A percentile compares a stretch with the other conserved stretches of the same genome.
These are phyloP conservation scores for Neofusicoccum sp. DNA, from an alignment of 2,329 filamentous ascomycete genomes.

Conservation along the genomic window DNA sequence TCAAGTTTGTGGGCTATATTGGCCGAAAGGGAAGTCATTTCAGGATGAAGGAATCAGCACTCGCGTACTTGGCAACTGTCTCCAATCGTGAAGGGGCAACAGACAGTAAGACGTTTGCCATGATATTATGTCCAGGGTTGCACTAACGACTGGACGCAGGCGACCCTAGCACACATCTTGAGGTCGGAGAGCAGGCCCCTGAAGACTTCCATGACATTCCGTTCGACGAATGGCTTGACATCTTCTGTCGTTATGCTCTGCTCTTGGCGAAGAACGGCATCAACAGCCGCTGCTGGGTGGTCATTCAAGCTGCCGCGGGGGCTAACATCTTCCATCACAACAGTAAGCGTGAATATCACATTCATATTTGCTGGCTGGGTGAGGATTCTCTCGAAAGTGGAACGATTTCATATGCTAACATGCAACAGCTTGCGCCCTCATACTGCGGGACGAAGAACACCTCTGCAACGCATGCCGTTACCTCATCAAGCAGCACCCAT, in stretches of 20 bases:
- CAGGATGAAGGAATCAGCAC: conserved; percentile 17
- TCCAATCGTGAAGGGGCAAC: conserved; percentile 42
- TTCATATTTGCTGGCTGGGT: conserved; percentile 78
- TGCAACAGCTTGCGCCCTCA: conserved; percentile 72
- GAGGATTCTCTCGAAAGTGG: conserved; percentile 35
- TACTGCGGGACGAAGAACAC: conserved; percentile 75
- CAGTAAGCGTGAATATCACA: conserved; percentile 67
- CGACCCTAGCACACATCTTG: background rate
- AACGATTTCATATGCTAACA: conserved; percentile 26
- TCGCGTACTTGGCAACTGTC: conserved; percentile 16
- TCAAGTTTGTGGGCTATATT: conserved; percentile 40
- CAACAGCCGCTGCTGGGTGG: conserved; percentile 73
- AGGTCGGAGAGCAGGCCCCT: conserved; percentile 39
- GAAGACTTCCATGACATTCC: conserved; percentile 73
- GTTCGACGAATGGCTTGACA: conserved; percentile 83
- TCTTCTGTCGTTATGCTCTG: conserved; percentile 87
- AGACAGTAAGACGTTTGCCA: conserved; percentile 30
- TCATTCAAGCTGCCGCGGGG: conserved; percentile 75
- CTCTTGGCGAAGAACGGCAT: conserved; percentile 70
- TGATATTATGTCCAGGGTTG: background rate
- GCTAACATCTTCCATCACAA: conserved; percentile 81
- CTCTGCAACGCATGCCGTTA: conserved; percentile 75
- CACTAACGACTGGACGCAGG: background rate
- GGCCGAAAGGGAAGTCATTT: conserved; percentile 30
- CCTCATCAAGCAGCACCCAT: conserved; percentile 81